Base-by-base conservation (phyloP, 306 rosid species). In the Cicer chorassanicum region DNA sequence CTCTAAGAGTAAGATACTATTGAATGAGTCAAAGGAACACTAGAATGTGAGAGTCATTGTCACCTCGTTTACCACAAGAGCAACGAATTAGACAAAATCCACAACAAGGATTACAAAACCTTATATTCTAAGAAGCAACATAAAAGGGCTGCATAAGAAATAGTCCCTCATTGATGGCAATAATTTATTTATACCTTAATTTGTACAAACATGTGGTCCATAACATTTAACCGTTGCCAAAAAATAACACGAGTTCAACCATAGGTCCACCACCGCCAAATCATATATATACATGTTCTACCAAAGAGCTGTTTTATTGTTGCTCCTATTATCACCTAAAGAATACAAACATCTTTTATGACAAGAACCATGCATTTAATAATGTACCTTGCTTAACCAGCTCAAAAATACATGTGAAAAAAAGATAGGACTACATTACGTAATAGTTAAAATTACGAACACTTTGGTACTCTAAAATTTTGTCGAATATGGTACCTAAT, bases 11-110 rank as follows among this genome's bases (percentile, higher is more conserved):
- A 24, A 24, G 34, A 24, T 24, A 24, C 2, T 24, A 24, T 24
- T 24, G 44, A 55, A 55, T n/a, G 34, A 72, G 66, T 72, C 68
- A 56, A 21, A 72, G 65, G 36, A 72, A 18, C 77, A 57, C 77
- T 41, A 2, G 55, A 9, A 43, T 71, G 13, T 41, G 67, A 21
- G 24, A 54, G 8, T 41, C 65, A 71, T 54, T 15, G 55, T 55
- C 76, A 41, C 66, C 65, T 9, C 10, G 18, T 55, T 75, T 50
- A 38, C 49, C 39, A 19, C 55, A 75, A 65, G 77, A 76, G 46
- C 21, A 76, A 54, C 40, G 42, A 75, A 66, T 56, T 56, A 44
- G 8, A 66, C 48, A 66, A 49, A 43, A 66, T 76, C 40, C 10
- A 42, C 80, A 76, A 13, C 77, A 76, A 15, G 9, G 10, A 43